Conservation (phyloP, 495 filamentous ascomycete species). For the Astrocystis sublimbata region DNA sequence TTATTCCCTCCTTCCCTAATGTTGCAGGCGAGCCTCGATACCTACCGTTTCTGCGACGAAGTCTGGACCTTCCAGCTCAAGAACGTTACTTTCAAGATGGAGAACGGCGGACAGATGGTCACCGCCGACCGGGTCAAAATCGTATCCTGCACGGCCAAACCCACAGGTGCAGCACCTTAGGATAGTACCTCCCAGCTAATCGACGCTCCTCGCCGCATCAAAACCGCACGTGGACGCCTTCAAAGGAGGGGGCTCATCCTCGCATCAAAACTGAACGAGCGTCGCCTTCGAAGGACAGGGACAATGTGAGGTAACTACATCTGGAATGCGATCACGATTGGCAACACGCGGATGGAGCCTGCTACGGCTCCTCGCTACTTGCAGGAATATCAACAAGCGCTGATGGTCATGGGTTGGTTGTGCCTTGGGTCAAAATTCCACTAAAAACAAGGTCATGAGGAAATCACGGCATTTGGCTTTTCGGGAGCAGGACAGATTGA, state of each 20-base stretch:
- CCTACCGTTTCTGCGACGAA: slow-evolving; percentile 99
- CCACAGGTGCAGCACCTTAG: slow-evolving; percentile 52
- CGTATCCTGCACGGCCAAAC: slow-evolving; percentile 90
- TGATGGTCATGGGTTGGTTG: no score
- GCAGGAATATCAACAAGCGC: no score
- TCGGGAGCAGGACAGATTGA: neutral
- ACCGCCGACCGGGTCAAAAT: slow-evolving; percentile 88
- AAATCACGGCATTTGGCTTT: neutral
- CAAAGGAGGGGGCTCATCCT: no score
- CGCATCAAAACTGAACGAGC: no score
- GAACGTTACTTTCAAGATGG: slow-evolving; percentile 96
- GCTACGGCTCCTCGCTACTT: no score
- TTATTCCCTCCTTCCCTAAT: neutral
- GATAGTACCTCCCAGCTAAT: neutral
- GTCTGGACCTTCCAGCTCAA: slow-evolving; percentile 99
- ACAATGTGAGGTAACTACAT: no score
- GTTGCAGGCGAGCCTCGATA: slow-evolving; percentile 88
- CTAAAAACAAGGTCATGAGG: no score
- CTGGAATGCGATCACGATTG: neutral
- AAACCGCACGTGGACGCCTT: no score
- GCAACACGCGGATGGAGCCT: neutral
- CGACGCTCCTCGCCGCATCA: no score
- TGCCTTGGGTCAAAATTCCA: no score
- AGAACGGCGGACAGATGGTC: slow-evolving; percentile 62
- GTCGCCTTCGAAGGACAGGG: no score